Conservation (phyloP, 2,329 filamentous ascomycete species). For the Stachybotrys chlorohalonatus region DNA sequence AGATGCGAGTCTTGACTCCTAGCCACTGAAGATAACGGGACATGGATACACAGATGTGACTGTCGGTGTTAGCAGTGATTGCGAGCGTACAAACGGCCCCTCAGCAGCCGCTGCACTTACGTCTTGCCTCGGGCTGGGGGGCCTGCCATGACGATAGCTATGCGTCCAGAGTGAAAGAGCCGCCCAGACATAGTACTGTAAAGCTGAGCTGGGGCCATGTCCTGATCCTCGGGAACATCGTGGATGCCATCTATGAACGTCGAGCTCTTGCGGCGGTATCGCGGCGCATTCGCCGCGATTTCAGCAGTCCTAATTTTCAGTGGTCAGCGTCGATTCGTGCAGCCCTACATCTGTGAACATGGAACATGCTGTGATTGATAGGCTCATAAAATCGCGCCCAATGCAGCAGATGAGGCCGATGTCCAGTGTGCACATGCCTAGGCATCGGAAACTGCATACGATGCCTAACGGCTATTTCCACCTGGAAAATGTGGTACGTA, state of each 20-base stretch:
- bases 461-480: too few relatives aligned
- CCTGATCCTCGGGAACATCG: conserved; percentile 70
- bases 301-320: conserved; percentile 63
- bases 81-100: too few relatives aligned
- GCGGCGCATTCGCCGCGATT: conserved; percentile 81
- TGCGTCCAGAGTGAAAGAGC: conserved; percentile 92
- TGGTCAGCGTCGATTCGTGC: too few relatives aligned
- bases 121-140: conserved; percentile 94
- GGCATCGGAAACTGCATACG: too few relatives aligned
- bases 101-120: conserved; percentile 34
- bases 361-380: too few relatives aligned
- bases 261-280: conserved; percentile 85
- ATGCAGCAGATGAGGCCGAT: too few relatives aligned
- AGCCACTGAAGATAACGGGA: conserved; percentile 94
- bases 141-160: conserved; percentile 95
- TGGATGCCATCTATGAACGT: conserved; percentile 97
- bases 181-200: conserved; percentile 98
- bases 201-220: conserved; percentile 89
- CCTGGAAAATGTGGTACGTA: background rate
- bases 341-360: too few relatives aligned
- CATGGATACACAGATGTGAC: conserved; percentile 90
- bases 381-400: too few relatives aligned
- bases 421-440: too few relatives aligned
- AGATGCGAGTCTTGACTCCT: conserved; percentile 95
- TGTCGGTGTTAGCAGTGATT: conserved; percentile 18